These are phyloP conservation scores for Uronychia binucleata DNA, from an alignment of 73 alveolate genomes.

Conservation along the genomic window DNA sequence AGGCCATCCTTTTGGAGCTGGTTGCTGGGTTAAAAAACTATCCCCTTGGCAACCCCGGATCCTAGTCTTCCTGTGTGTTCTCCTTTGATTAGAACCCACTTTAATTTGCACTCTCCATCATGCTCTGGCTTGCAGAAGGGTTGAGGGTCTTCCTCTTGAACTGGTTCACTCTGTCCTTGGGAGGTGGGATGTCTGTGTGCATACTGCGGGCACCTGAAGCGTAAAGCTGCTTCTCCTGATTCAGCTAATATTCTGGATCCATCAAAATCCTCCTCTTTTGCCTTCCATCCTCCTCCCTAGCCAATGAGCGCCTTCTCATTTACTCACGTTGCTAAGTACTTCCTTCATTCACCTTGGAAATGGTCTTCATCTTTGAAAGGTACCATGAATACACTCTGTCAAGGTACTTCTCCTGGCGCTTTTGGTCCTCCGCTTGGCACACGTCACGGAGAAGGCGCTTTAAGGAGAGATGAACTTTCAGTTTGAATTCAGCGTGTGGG, in stretches of 20 bases:
- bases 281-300: neutral
- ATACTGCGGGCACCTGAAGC: no score
- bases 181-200: constrained; percentile 5
- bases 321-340: no score
- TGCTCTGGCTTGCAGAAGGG: no score
- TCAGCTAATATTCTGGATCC: neutral
- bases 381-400: neutral
- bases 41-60: no score
- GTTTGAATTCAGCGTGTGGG: neutral
- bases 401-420: neutral
- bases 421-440: neutral
- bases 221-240: no score
- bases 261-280: neutral
- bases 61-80: no score
- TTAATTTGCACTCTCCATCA: no score
- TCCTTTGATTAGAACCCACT: no score
- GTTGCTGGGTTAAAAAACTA: no score
- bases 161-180: neutral
- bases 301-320: no score
- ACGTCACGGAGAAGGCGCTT: neutral
- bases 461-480: neutral
- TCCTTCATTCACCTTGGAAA: neutral
- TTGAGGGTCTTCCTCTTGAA: neutral
- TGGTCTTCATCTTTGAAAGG: neutral
- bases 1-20: no score